phyloP scores from a whole-genome alignment of 2,329 filamentous ascomycete species.

The Truncatella angustata region DNA sequence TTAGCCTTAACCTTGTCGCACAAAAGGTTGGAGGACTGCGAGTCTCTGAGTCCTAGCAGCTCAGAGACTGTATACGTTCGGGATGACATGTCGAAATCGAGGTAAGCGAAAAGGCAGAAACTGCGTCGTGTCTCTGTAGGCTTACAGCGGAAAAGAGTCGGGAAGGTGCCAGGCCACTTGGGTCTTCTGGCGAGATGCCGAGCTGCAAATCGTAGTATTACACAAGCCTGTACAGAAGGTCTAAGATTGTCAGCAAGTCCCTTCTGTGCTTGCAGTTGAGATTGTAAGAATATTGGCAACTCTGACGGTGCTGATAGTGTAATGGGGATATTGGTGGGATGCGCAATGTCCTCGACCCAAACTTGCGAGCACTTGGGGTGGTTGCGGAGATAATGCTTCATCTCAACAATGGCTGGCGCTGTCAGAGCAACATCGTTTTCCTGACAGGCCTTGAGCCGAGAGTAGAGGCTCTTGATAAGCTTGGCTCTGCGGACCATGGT shows the following conservation, averaged over 20 bases:
- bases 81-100: constrained; percentile 39
- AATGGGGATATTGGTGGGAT: neutral
- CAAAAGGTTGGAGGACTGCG: constrained; percentile 9
- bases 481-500: constrained; percentile 12
- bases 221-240: constrained; percentile 24
- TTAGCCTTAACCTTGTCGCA: constrained; percentile 26
- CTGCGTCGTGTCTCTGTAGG: constrained; percentile 31
- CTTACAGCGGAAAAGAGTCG: constrained; percentile 39
- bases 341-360: constrained; percentile 3
- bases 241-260: constrained; percentile 31
- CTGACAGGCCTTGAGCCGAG: constrained; percentile 22
- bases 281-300: constrained; percentile 35
- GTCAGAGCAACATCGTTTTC: constrained; percentile 21
- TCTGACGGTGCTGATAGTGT: constrained; percentile 11
- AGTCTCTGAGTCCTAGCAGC: constrained; percentile 39
- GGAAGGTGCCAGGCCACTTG: constrained; percentile 22
- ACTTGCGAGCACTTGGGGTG: constrained; percentile 13
- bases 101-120: constrained; percentile 40
- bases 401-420: constrained; percentile 20
- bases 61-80: constrained; percentile 43
- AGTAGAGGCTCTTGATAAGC: constrained; percentile 15
- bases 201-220: constrained; percentile 29
- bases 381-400: constrained; percentile 23
- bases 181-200: constrained; percentile 16
- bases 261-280: constrained; percentile 38